Base-by-base conservation (phyloP, 192 early-diverging fungal species). In the Rhizophagus sp. region DNA sequence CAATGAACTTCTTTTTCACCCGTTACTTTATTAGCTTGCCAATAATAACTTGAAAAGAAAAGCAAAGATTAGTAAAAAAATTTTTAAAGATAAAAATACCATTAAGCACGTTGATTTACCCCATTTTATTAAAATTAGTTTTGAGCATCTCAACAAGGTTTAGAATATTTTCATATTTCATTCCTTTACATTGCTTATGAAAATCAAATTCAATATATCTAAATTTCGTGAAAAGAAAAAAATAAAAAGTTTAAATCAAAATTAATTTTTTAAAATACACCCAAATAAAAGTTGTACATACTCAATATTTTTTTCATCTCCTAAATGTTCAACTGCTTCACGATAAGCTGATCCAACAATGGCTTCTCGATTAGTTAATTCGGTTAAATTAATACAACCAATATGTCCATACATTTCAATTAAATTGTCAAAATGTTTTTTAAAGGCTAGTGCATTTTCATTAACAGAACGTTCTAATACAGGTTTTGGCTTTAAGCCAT, bases 141-240 rank as follows among this genome's bases (percentile, higher is more conserved):
- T 87, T 83, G 12, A 97, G 88, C 30, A 89, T 90, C 15, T 88
- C 88, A 7, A 95, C 87, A 1, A 99, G 87, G 17, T 92, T 87
- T n/a, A 89, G 86, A 27, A 99, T 93, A 39, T 92, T 95, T 80
- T 97, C 93, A 88, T 92, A 98, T 50, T 89, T 91, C 95, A 98
- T 96, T 22, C 96, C 96, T 47, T 91, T 91, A 78, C 94, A 95
- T 83, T 99, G 93, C 44, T 92, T 83, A 78, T 99, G 97, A 84
- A 99, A 99, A 83, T 99, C 97, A 84, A 96, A 99, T 57, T 96
- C 94, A 24, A 95, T 88, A 81, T 98, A 95, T 81, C 87, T 90
- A 78, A 13, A 36, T 62, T 13, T 4, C n/a, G 1, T 50, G 44
- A 10, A 52, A 41, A 41, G 30, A 41, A 7, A 8, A 41, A 39